A percentile compares a stretch with the other conserved stretches of the same genome.
Conservation (phyloP, 140 eudicot genomes). For the Cichorium intybus region DNA sequence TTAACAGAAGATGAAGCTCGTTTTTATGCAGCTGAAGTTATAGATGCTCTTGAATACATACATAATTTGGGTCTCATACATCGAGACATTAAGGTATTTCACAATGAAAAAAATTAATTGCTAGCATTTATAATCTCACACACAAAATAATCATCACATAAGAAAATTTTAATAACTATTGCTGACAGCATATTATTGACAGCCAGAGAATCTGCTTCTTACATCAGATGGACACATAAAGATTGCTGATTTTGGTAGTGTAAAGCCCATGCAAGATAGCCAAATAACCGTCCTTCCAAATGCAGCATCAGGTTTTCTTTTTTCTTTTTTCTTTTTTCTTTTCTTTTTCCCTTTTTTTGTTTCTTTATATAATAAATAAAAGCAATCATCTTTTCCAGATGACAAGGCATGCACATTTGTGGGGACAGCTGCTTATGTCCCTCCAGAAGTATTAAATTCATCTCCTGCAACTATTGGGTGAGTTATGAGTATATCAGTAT, state of each 20-base stretch:
- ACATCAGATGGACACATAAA: conserved; percentile 91
- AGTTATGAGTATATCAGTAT: too few species aligned
- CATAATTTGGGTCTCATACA: conserved; percentile 91
- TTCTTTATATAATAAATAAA: too few species aligned
- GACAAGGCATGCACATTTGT: conserved; percentile 95
- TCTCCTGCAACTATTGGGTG: conserved; percentile 95
- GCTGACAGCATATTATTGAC: conserved; percentile 43
- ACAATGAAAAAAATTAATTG: neutral
- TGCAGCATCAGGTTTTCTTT: conserved; percentile 71
- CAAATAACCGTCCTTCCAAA: conserved; percentile 88
- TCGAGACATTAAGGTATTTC: conserved; percentile 94
- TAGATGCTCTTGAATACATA: conserved; percentile 96
- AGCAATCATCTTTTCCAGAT: conserved; percentile 50
- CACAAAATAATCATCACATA: neutral
- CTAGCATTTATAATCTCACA: neutral
- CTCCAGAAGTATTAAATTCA: conserved; percentile 91
- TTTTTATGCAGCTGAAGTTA: conserved; percentile 93
- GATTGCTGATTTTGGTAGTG: conserved; percentile 99
- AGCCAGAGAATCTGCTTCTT: conserved; percentile 98
- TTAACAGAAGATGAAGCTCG: conserved; percentile 93
- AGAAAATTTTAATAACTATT: conserved; percentile 3
- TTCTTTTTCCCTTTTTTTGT: neutral
- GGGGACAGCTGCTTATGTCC: conserved; percentile 99
- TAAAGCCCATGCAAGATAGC: conserved; percentile 97
- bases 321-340: neutral